Conservation (phyloP, 345 rosid species). For the Pistacia atlantica region DNA sequence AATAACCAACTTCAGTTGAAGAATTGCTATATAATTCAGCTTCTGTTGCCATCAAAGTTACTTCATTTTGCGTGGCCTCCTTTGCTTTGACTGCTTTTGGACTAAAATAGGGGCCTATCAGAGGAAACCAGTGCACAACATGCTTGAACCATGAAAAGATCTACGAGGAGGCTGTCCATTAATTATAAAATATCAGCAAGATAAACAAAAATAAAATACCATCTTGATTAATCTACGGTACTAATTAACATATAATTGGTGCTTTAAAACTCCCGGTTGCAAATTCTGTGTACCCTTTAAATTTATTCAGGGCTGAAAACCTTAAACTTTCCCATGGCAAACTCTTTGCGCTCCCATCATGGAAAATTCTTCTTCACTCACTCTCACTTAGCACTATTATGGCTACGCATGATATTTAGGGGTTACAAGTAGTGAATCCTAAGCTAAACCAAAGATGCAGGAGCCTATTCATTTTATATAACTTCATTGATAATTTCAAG, state of each 20-base stretch:
- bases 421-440: neutral
- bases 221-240: neutral
- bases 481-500: neutral
- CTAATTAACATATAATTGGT: neutral
- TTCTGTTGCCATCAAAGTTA: constrained; percentile 19
- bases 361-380: neutral
- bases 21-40: neutral
- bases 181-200: constrained; percentile 1
- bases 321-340: neutral
- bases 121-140: constrained; percentile 86
- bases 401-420: neutral
- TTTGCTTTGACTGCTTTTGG: constrained; percentile 90
- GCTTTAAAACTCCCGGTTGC: neutral
- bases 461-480: neutral
- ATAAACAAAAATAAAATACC: neutral
- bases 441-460: neutral
- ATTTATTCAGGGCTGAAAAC: neutral
- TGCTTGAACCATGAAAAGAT: constrained; percentile 95
- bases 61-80: constrained; percentile 83
- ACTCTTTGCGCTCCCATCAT: neutral
- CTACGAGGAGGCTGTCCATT: constrained; percentile 70
- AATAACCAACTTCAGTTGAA: neutral
- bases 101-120: constrained; percentile 80
- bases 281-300: neutral
- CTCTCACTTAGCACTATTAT: neutral